Evolutionary conservation across 306 rosid species (phyloP).

Genomic region (Astragalus membranaceus): DNA sequence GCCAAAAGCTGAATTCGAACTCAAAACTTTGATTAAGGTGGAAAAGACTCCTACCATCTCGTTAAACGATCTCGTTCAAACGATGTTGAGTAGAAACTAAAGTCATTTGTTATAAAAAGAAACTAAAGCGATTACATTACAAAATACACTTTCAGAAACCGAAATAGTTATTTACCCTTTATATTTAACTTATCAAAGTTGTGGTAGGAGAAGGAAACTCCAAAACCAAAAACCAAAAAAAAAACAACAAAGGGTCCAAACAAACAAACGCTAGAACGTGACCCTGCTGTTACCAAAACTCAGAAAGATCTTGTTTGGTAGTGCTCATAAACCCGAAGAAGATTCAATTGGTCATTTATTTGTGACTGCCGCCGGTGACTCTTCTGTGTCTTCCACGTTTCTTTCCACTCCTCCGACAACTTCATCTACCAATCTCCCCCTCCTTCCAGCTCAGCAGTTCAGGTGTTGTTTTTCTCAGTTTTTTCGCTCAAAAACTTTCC

Average conservation of each 20-base stretch:
- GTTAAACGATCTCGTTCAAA: too few relatives aligned
- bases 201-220: not conserved
- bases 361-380: not conserved
- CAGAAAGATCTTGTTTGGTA: conserved; percentile 21
- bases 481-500: not conserved
- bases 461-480: conserved; percentile 20
- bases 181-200: not conserved
- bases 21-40: too few relatives aligned
- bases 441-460: not conserved
- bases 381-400: not conserved
- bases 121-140: too few relatives aligned
- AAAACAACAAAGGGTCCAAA: not conserved
- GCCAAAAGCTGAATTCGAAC: too few relatives aligned
- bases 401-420: not conserved
- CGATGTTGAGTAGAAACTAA: too few relatives aligned
- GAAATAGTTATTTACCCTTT: not conserved
- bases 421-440: not conserved
- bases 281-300: not conserved
- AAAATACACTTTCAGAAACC: too few relatives aligned
- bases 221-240: not conserved
- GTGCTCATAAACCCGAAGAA: conserved; percentile 14
- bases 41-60: too few relatives aligned
- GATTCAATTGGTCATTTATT: not conserved
- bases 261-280: not conserved
- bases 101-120: too few relatives aligned